Conservation (phyloP, 441 rosid genomes). For the Pelargonium myrrhifolium region DNA sequence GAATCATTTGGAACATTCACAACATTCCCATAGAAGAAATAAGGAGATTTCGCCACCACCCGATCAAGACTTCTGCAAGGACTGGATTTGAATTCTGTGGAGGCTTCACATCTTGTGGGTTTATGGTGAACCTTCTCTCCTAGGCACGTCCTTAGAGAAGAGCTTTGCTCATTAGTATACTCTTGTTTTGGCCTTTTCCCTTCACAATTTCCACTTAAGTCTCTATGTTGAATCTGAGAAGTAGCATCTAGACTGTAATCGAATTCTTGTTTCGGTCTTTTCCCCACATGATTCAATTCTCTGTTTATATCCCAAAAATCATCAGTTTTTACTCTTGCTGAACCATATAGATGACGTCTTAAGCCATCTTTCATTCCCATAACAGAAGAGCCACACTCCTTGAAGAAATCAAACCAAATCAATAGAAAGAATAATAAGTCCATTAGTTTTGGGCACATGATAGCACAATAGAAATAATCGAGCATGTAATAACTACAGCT, state of each 20-base stretch:
- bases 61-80: constrained; percentile 38
- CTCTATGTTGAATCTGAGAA: constrained; percentile 17
- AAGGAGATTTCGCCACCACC: constrained; percentile 54
- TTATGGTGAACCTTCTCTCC: constrained; percentile 41
- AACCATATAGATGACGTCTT: constrained; percentile 22
- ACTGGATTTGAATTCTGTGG: constrained; percentile 33
- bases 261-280: constrained; percentile 60
- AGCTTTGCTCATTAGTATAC: constrained; percentile 33
- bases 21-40: constrained; percentile 68
- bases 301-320: constrained; percentile 18
- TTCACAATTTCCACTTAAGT: constrained; percentile 27
- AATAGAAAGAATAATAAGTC: background rate
- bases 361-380: constrained; percentile 18
- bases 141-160: constrained; percentile 33
- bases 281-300: constrained; percentile 45
- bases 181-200: constrained; percentile 63
- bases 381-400: background rate
- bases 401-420: constrained; percentile 1
- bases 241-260: constrained; percentile 26
- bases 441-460: background rate
- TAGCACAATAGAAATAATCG: background rate
- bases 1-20: constrained; percentile 35
- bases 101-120: constrained; percentile 18
- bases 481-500: background rate
- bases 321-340: constrained; percentile 38